Evolutionary conservation across 139 green algal species (phyloP).

Genomic region (Pycnococcus provasolii): DNA sequence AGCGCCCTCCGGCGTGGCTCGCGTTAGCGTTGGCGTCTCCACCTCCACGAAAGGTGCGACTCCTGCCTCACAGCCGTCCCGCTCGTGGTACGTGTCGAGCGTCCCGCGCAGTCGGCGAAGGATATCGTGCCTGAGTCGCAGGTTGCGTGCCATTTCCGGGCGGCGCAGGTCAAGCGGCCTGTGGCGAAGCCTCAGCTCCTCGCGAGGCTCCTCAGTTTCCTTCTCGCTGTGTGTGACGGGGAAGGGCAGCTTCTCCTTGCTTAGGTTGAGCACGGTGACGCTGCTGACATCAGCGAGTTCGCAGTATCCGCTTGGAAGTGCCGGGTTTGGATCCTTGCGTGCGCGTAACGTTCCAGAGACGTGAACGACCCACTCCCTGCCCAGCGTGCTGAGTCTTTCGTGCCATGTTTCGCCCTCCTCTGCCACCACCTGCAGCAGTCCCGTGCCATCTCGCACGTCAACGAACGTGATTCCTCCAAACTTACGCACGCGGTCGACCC

Average conservation of each 20-base stretch:
- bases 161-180: slow-evolving; percentile 86
- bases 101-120: slow-evolving; percentile 57
- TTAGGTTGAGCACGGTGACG: slow-evolving; percentile 70
- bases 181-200: slow-evolving; percentile 53
- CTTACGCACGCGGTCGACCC: slow-evolving; percentile 85
- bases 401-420: background rate
- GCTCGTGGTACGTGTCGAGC: slow-evolving; percentile 42
- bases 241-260: slow-evolving; percentile 72
- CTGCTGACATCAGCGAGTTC: slow-evolving; percentile 41
- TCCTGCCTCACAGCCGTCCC: slow-evolving; percentile 34
- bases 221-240: slow-evolving; percentile 40
- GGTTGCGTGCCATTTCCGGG: slow-evolving; percentile 69
- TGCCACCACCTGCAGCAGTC: slow-evolving; percentile 69
- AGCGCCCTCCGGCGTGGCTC: slow-evolving; percentile 88
- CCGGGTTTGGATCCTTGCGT: slow-evolving; percentile 70
- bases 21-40: slow-evolving; percentile 92
- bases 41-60: slow-evolving; percentile 83
- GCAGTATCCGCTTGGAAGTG: slow-evolving; percentile 70
- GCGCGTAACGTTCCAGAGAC: slow-evolving; percentile 58
- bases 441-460: slow-evolving; percentile 83
- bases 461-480: slow-evolving; percentile 86
- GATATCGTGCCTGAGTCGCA: slow-evolving; percentile 73
- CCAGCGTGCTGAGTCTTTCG: slow-evolving; percentile 31
- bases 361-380: slow-evolving; percentile 77
- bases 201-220: slow-evolving; percentile 8